These are phyloP conservation scores for Pilatotrama ljubarskyi DNA, from an alignment of 768 basidiomycete species.

Conservation along the genomic window DNA sequence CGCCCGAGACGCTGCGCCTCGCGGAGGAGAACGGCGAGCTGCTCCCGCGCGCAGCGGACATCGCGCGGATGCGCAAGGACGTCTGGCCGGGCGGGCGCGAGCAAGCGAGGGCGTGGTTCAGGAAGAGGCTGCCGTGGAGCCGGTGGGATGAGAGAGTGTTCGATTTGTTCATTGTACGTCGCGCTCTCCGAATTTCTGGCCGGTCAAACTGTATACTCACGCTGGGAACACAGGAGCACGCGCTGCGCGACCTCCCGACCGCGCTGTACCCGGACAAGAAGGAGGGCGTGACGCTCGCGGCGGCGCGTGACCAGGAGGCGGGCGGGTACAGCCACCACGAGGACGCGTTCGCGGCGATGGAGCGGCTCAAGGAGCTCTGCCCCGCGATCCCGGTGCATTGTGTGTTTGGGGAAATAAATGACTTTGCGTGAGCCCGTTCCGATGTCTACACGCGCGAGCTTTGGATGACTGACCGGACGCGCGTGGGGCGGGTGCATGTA, in stretches of 20 bases:
- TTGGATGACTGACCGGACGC: no score
- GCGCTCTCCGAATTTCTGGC: neutral
- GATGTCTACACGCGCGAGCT: no score
- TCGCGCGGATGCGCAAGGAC: neutral
- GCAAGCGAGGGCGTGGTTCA: slow-evolving; percentile 3
- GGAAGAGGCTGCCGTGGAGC: slow-evolving; percentile 11
- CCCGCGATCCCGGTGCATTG: slow-evolving; percentile 20
- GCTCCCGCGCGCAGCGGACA: neutral
- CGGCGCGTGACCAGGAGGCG: slow-evolving; percentile 22
- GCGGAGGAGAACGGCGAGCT: neutral
- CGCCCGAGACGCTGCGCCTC: neutral
- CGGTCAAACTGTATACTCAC: no score
- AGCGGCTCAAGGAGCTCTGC: slow-evolving; percentile 13
- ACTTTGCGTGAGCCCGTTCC: neutral
- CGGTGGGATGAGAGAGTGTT: slow-evolving; percentile 5
- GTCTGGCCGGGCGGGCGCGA: slow-evolving; percentile 1
- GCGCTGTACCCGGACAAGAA: slow-evolving; percentile 22
- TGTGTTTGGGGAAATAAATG: slow-evolving; percentile 17
- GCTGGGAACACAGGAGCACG: slow-evolving; percentile 7
- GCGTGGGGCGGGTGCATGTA: no score
- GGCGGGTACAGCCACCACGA: slow-evolving; percentile 22
- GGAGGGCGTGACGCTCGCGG: slow-evolving; percentile 28
- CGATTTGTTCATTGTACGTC: slow-evolving; percentile 8
- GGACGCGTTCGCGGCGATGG: slow-evolving; percentile 11
- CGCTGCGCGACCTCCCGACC: slow-evolving; percentile 23